Evolutionary conservation across 2,329 filamentous ascomycete species (phyloP).

Genomic region (Nemania bipapillata): DNA sequence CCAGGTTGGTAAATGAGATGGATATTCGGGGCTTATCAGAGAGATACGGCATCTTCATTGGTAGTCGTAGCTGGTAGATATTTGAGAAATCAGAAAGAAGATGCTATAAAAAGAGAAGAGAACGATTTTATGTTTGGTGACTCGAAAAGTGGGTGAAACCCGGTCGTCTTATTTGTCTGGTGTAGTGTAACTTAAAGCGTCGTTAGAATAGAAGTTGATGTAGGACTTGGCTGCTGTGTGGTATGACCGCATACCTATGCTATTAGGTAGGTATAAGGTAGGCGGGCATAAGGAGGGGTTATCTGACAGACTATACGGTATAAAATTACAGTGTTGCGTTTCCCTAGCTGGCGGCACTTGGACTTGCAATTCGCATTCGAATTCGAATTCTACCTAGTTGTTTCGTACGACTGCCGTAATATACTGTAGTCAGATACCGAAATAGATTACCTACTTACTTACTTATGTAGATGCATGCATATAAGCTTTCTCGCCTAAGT

Average conservation of each 20-base stretch:
- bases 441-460: no score
- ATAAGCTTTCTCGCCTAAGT: constrained; percentile 18
- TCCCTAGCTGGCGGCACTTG: no score
- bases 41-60: background rate
- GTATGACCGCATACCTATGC: background rate
- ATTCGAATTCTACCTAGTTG: background rate
- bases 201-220: background rate
- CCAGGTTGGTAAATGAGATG: constrained; percentile 5
- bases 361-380: background rate
- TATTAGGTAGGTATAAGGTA: background rate
- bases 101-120: background rate
- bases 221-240: background rate
- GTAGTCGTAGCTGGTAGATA: background rate
- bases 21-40: background rate
- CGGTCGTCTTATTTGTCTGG: background rate
- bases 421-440: background rate
- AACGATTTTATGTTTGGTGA: background rate
- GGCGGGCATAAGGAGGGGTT: background rate
- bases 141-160: background rate
- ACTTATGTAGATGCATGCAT: background rate
- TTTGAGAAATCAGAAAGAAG: background rate
- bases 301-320: no score
- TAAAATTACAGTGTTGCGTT: background rate
- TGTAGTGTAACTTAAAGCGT: background rate
- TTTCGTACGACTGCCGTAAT: background rate